These are phyloP conservation scores for Aspergillus candidus DNA, from an alignment of 2,329 filamentous ascomycete genomes.

Conservation along the genomic window DNA sequence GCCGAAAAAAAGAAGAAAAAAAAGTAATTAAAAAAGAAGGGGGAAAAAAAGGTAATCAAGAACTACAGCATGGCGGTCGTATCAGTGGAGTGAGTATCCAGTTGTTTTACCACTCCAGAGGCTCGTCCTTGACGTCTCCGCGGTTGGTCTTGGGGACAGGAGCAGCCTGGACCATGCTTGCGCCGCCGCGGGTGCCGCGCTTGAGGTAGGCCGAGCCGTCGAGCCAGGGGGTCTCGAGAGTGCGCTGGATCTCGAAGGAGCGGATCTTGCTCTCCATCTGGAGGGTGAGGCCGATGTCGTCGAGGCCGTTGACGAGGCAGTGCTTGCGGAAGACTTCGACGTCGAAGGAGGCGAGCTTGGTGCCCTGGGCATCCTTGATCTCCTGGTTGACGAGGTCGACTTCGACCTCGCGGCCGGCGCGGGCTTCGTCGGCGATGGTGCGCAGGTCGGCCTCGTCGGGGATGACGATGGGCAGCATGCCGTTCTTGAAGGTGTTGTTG, in stretches of 20 bases:
- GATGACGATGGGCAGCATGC: constrained; percentile 86
- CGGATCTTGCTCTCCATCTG: constrained; percentile 85
- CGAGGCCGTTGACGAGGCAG: constrained; percentile 85
- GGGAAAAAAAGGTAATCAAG: background rate
- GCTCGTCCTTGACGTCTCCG: constrained; percentile 75
- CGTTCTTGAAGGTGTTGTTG: constrained; percentile 99
- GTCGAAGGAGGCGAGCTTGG: constrained; percentile 70
- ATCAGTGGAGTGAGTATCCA: background rate
- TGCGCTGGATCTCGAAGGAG: constrained; percentile 72
- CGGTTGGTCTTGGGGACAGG: constrained; percentile 84
- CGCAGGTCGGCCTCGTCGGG: constrained; percentile 60
- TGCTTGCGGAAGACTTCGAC: constrained; percentile 93
- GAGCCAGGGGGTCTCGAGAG: constrained; percentile 78
- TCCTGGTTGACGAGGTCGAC: constrained; percentile 80
- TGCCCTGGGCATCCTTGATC: constrained; percentile 69
- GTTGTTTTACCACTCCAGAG: constrained; percentile 71
- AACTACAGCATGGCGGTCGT: background rate
- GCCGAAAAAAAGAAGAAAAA: constrained; percentile 2
- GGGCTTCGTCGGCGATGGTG: constrained; percentile 68
- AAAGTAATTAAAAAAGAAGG: constrained; percentile 1
- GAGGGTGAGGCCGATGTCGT: constrained; percentile 93
- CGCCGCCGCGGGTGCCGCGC: constrained; percentile 46
- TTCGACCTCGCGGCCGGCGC: constrained; percentile 75
- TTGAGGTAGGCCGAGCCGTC: constrained; percentile 78
- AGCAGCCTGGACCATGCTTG: constrained; percentile 58